A percentile compares a stretch with the other conserved stretches of the same genome.
Evolutionary conservation across 1,139 yeast species (phyloP).

Genomic region (Magnusiomyces suaveolens): DNA sequence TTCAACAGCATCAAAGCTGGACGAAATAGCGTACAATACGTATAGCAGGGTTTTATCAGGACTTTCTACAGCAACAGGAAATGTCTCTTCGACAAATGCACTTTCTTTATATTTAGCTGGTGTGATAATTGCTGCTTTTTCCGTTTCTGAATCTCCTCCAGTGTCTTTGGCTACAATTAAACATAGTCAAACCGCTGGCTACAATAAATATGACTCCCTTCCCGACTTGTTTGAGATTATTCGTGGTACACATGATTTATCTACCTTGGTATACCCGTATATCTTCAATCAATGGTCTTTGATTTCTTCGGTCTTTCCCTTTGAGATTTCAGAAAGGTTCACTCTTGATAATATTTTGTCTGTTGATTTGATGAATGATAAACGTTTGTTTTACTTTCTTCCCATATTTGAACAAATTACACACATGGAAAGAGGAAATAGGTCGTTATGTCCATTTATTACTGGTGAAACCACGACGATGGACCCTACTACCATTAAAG

Average conservation of each 20-base stretch:
- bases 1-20: conserved; percentile 6
- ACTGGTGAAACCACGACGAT: neutral
- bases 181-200: conserved; percentile 1
- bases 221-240: conserved; percentile 12
- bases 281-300: neutral
- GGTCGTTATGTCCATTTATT: neutral
- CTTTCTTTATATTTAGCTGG: neutral
- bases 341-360: no score
- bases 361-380: neutral
- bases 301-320: neutral
- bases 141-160: conserved; percentile 8
- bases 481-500: neutral
- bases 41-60: conserved; percentile 3
- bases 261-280: neutral
- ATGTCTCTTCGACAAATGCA: neutral
- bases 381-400: neutral
- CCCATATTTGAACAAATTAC: neutral
- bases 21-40: conserved; percentile 4
- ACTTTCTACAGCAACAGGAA: conserved; percentile 1
- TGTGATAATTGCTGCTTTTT: conserved; percentile 8
- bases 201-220: neutral
- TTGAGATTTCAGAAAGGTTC: neutral
- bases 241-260: conserved; percentile 3
- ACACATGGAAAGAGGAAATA: neutral
- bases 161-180: neutral